Evolutionary conservation across 768 basidiomycete species (phyloP).

Genomic region (Boletales sp.): DNA sequence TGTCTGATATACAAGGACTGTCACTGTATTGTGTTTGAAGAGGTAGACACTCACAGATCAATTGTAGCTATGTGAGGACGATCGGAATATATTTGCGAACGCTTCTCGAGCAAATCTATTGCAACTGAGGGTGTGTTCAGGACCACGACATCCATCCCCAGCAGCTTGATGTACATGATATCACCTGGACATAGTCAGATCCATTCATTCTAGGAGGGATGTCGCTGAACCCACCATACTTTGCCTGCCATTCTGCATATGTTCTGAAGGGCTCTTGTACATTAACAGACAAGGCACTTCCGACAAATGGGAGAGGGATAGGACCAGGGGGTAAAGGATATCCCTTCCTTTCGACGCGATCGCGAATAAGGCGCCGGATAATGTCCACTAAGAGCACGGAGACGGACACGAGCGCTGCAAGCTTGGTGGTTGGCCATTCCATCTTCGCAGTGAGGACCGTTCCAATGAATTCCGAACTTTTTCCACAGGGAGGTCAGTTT

Average conservation of each 20-base stretch:
- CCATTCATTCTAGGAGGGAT: not conserved
- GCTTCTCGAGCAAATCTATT: conserved; percentile 44
- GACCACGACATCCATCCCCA: conserved; percentile 43
- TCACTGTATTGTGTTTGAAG: not conserved
- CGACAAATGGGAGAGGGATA: conserved; percentile 16
- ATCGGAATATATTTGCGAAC: conserved; percentile 47
- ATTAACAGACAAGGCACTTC: conserved; percentile 16
- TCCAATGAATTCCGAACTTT: not conserved
- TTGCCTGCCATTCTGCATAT: conserved; percentile 15
- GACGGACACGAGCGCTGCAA: conserved; percentile 6
- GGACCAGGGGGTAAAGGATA: conserved; percentile 20
- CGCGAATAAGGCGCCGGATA: conserved; percentile 1
- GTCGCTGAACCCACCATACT: conserved; percentile 13
- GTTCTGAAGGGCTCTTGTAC: conserved; percentile 11
- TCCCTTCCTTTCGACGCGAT: conserved; percentile 9
- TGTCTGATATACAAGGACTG: not conserved
- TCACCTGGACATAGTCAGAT: conserved; percentile 29
- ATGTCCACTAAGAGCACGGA: not conserved
- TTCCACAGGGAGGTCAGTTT: not conserved
- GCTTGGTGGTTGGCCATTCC: conserved; percentile 5
- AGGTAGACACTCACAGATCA: conserved; percentile 11
- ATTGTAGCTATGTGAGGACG: conserved; percentile 36
- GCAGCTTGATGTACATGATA: conserved; percentile 46
- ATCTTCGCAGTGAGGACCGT: not conserved
- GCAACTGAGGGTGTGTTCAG: conserved; percentile 42